These are phyloP conservation scores for Strigomonas culicis DNA, from an alignment of 208 protist genomes.

Conservation along the genomic window DNA sequence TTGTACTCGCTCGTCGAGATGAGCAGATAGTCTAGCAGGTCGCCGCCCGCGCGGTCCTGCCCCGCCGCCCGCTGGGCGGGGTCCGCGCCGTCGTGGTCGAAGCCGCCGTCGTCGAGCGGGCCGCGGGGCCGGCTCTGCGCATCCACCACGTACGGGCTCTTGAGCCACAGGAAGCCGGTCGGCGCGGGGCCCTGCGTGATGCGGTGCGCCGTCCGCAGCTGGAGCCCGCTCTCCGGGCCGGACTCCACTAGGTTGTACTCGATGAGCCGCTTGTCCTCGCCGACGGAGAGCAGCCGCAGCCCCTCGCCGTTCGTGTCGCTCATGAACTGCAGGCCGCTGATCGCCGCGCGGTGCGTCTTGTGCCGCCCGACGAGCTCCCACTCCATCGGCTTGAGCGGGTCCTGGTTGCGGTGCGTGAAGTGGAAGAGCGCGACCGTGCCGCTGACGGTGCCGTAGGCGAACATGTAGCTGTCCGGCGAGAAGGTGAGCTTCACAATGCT, in stretches of 20 bases:
- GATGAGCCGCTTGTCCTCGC: conserved; percentile 91
- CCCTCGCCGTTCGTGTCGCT: conserved; percentile 29
- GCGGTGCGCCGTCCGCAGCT: conserved; percentile 75
- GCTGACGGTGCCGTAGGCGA: conserved; percentile 76
- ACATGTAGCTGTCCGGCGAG: conserved; percentile 66
- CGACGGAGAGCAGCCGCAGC: conserved; percentile 89
- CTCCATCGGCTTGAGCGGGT: conserved; percentile 56
- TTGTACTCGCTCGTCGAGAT: conserved; percentile 92
- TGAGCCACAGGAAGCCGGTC: conserved; percentile 87
- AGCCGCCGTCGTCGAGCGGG: conserved; percentile 13
- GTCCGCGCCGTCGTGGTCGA: conserved; percentile 8
- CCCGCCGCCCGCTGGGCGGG: neutral
- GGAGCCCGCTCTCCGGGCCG: conserved; percentile 76
- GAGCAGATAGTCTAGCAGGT: conserved; percentile 64
- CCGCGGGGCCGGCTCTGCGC: conserved; percentile 31
- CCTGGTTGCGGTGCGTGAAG: conserved; percentile 44
- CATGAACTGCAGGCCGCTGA: conserved; percentile 90
- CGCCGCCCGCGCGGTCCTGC: neutral
- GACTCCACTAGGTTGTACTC: conserved; percentile 93
- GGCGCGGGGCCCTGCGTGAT: conserved; percentile 90
- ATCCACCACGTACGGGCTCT: conserved; percentile 38
- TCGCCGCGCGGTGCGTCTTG: conserved; percentile 85
- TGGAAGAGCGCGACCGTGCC: conserved; percentile 91
- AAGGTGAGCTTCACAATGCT: conserved; percentile 79
- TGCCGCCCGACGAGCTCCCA: conserved; percentile 93